A percentile compares a stretch with the other conserved stretches of the same genome.
Conservation (phyloP, 1,139 yeast species). For the Hanseniaspora sp. region DNA sequence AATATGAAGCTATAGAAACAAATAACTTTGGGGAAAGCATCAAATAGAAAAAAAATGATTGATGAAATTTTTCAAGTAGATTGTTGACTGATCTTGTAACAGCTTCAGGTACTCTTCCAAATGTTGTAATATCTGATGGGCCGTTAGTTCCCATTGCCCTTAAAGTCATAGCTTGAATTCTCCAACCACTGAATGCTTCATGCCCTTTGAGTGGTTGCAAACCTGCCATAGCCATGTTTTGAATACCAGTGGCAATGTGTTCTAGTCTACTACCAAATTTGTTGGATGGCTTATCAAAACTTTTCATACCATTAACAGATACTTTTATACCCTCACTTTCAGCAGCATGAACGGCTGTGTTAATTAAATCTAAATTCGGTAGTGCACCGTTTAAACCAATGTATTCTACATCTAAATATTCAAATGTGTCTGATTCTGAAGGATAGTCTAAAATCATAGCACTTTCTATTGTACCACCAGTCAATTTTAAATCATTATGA, state of each 20-base stretch:
- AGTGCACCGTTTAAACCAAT: slow-evolving; percentile 91
- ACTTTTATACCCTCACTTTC: slow-evolving; percentile 65
- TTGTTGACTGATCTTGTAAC: slow-evolving; percentile 82
- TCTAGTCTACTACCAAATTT: slow-evolving; percentile 43
- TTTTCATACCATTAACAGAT: slow-evolving; percentile 51
- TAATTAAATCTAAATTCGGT: slow-evolving; percentile 83
- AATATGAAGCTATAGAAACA: slow-evolving; percentile 86
- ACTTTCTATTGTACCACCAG: slow-evolving; percentile 94
- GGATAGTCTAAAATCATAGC: slow-evolving; percentile 81
- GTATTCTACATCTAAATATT: slow-evolving; percentile 62
- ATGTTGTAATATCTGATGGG: slow-evolving; percentile 67
- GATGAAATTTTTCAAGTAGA: slow-evolving; percentile 88
- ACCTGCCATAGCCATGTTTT: slow-evolving; percentile 63
- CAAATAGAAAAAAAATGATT: slow-evolving; percentile 87
- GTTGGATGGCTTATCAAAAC: slow-evolving; percentile 31
- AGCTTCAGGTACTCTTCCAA: slow-evolving; percentile 84
- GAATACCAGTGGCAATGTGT: slow-evolving; percentile 54
- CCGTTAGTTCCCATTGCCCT: slow-evolving; percentile 52
- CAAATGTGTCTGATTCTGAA: slow-evolving; percentile 53
- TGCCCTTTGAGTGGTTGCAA: slow-evolving; percentile 50
- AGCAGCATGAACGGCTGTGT: slow-evolving; percentile 61
- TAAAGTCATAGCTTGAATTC: slow-evolving; percentile 79
- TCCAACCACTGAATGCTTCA: slow-evolving; percentile 93
- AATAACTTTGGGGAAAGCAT: slow-evolving; percentile 67
- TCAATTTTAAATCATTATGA: slow-evolving; percentile 69